Conservation (phyloP, 192 early-diverging fungal genomes). For the Spinellus fusiger region DNA sequence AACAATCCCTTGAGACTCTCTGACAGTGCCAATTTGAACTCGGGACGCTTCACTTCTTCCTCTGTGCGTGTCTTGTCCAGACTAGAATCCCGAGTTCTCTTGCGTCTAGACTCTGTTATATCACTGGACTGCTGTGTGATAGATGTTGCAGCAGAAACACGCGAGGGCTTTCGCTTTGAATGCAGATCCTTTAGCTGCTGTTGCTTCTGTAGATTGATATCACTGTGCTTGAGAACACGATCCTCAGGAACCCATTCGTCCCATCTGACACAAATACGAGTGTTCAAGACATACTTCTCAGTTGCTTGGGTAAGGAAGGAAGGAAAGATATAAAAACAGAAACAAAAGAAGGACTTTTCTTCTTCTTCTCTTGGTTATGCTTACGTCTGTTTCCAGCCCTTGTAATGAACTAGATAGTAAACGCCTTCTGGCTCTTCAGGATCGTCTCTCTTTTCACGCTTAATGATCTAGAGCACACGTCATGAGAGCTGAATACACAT, state of each 20-base stretch:
- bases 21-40: conserved; percentile 88
- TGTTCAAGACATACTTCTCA: not conserved
- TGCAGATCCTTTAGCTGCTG: conserved; percentile 64
- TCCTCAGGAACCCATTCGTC: conserved; percentile 98
- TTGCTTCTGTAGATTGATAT: conserved; percentile 81
- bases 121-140: not conserved
- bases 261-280: conserved; percentile 59
- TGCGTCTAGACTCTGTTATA: conserved; percentile 18
- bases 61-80: conserved; percentile 35
- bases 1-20: conserved; percentile 76
- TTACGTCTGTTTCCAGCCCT: conserved; percentile 97
- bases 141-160: not conserved
- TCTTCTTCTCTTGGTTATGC: not conserved
- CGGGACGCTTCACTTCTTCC: conserved; percentile 66
- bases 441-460: conserved; percentile 36
- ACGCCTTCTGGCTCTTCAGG: conserved; percentile 60
- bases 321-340: not conserved
- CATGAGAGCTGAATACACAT: not conserved
- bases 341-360: not conserved
- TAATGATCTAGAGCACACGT: conserved; percentile 7
- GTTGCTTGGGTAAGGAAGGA: too few relatives aligned
- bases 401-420: conserved; percentile 95
- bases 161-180: conserved; percentile 24
- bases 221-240: conserved; percentile 77
- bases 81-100: conserved; percentile 23